Conservation (phyloP, 768 basidiomycete genomes). For the Leccinum sublutescens region DNA sequence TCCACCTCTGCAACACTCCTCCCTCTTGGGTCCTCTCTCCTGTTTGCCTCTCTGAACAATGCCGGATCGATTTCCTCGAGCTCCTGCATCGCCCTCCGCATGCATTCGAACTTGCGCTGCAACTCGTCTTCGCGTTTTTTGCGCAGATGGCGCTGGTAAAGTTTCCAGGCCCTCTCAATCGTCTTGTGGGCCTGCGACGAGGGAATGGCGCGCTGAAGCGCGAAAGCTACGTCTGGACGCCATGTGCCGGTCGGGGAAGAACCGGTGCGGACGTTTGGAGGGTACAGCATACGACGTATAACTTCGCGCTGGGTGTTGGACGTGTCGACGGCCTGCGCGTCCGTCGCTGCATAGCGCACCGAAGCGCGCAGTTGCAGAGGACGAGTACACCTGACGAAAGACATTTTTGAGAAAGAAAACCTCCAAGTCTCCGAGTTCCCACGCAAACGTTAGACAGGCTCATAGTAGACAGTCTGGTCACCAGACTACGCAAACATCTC, state of each 20-base stretch:
- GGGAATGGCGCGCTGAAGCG: conserved; percentile 81
- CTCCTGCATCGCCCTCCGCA: conserved; percentile 84
- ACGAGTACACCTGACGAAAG: conserved; percentile 38
- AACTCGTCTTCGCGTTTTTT: conserved; percentile 67
- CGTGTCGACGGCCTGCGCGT: conserved; percentile 23
- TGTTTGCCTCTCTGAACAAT: conserved; percentile 71
- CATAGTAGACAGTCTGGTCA: too few relatives aligned
- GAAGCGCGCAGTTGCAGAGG: conserved; percentile 35
- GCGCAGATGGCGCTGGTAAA: conserved; percentile 75
- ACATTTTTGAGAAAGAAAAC: conserved; percentile 35
- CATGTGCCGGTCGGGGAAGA: conserved; percentile 79
- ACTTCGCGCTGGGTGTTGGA: conserved; percentile 66
- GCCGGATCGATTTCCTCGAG: conserved; percentile 50
- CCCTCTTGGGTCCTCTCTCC: conserved; percentile 69
- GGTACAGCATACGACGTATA: conserved; percentile 80
- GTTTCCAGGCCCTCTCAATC: conserved; percentile 86
- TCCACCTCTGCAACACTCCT: conserved; percentile 57
- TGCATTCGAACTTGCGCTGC: conserved; percentile 73
- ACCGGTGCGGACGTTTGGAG: conserved; percentile 66
- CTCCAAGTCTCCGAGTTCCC: conserved; percentile 15
- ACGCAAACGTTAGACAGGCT: conserved; percentile 13
- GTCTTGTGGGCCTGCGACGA: conserved; percentile 89
- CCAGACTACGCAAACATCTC: neutral
- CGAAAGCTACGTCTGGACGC: conserved; percentile 74
- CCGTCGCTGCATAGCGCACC: conserved; percentile 43